Evolutionary conservation across 495 filamentous ascomycete species (phyloP), one percentile per base, ranked within the genome.

Genomic region (Apiosordaria backusii): DNA sequence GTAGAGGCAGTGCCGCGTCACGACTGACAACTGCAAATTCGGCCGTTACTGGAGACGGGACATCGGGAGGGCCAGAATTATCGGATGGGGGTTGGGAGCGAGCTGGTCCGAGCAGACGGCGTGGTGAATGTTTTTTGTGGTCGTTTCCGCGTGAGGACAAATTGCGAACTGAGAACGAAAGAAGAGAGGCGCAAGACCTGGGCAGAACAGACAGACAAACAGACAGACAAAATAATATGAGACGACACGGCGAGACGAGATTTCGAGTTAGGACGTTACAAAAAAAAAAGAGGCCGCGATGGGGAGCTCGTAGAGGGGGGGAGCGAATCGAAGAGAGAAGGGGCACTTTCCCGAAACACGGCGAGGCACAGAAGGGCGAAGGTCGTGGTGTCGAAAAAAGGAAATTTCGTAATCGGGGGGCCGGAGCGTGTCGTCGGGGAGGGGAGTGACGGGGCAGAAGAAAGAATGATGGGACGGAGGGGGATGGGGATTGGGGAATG

Each of bases 381-480:
- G 66, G 60, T 26, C 65, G 27, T 7, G 26, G 35, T 22, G 65
- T 25, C 58, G 53, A 64, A 57, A 54, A 54, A 29, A 57, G 57
- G 63, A 18, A 25, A 61, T 24, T 59, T 69, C 65, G 69, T 65
- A 66, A 68, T 63, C 35, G 35, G 65, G 64, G 60, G 61, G 50
- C 62, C 67, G 57, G 50, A 61, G 35, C 35, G 35, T 45, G 35
- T 68, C 61, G 60, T 22, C 64, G 67, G 61, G 61, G 27, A 55
- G 22, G 65, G 52, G 67, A 72, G 63, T 67, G 65, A 71, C 74
- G 69, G 71, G 69, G 67, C n/a, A 68, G n/a, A 74, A 77, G 76
- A 76, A 72, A 71, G 71, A 76, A 75, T 75, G 77, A 80, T 77
- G 71, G 77, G 75, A 77, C 9, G 19, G 52, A 77, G 71, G 70